Conservation (phyloP, 495 filamentous ascomycete species). For the Bryoglossum gracile region DNA sequence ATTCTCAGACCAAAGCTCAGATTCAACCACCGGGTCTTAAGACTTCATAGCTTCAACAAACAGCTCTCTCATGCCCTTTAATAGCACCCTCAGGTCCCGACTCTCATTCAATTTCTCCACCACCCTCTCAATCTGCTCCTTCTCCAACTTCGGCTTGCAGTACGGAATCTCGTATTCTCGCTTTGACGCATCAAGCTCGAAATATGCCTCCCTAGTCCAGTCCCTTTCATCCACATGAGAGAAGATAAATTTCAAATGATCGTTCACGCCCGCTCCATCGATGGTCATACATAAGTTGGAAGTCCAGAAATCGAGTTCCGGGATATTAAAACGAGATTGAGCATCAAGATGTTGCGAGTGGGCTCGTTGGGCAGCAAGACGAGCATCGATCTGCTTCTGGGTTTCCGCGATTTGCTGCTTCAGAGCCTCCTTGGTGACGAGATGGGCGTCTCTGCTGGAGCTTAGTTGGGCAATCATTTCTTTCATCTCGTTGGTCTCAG, state of each 20-base stretch:
- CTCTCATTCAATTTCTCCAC: conserved; percentile 76
- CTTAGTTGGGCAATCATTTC: conserved; percentile 67
- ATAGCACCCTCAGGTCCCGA: conserved; percentile 67
- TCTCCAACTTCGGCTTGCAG: conserved; percentile 71
- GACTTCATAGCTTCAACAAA: conserved; percentile 58
- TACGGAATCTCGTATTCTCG: conserved; percentile 78
- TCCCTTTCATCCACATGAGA: conserved; percentile 81
- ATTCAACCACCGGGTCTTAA: too few relatives aligned
- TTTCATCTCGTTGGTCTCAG: conserved; percentile 85
- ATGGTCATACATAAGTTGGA: conserved; percentile 81
- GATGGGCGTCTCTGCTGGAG: conserved; percentile 66
- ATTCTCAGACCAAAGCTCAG: too few relatives aligned
- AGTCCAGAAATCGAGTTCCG: conserved; percentile 94
- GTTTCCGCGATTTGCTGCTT: conserved; percentile 71
- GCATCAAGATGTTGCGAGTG: conserved; percentile 59
- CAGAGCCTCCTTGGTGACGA: conserved; percentile 63
- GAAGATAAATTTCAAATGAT: conserved; percentile 85
- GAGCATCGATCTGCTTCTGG: conserved; percentile 56
- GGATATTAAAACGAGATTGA: conserved; percentile 77
- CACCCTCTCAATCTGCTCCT: conserved; percentile 60
- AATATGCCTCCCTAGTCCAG: conserved; percentile 87
- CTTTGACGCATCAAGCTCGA: conserved; percentile 75
- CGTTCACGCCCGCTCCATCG: conserved; percentile 78
- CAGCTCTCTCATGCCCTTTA: conserved; percentile 89
- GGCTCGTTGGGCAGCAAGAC: conserved; percentile 43